These are phyloP conservation scores for Lippia alba DNA, from an alignment of 305 asterid genomes.

Conservation along the genomic window DNA sequence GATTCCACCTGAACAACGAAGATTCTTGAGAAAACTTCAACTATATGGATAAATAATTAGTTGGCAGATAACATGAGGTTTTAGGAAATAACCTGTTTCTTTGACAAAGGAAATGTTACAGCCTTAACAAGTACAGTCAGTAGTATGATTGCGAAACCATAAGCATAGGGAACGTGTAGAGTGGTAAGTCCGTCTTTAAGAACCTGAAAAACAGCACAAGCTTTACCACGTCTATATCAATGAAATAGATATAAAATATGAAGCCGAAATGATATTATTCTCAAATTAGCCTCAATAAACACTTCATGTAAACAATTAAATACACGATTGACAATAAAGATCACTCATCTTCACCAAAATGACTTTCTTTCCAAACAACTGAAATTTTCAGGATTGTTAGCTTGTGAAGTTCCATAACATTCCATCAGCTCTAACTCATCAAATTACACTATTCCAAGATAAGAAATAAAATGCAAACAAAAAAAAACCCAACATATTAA, in stretches of 20 bases:
- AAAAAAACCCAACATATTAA: background rate
- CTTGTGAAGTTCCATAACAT: too few species aligned
- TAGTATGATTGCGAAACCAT: slow-evolving; percentile 94
- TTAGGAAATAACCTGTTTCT: slow-evolving; percentile 77
- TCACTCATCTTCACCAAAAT: slow-evolving; percentile 4
- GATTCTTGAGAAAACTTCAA: slow-evolving; percentile 14
- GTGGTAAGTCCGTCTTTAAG: slow-evolving; percentile 92
- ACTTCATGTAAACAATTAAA: background rate
- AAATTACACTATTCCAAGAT: slow-evolving; percentile 11
- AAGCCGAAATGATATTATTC: background rate
- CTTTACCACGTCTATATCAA: slow-evolving; percentile 5
- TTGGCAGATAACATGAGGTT: slow-evolving; percentile 4
- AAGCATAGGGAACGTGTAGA: slow-evolving; percentile 90
- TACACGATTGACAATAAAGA: background rate
- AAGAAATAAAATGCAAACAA: slow-evolving; percentile 15
- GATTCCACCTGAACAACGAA: slow-evolving; percentile 81
- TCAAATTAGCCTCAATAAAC: slow-evolving; percentile 7
- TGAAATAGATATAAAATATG: slow-evolving; percentile 19
- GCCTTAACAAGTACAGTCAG: slow-evolving; percentile 90
- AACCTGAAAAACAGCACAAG: slow-evolving; percentile 60
- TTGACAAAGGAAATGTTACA: slow-evolving; percentile 92
- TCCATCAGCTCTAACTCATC: too few species aligned
- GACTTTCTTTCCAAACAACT: too few species aligned
- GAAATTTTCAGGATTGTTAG: too few species aligned
- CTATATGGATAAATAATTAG: slow-evolving; percentile 1